These are phyloP conservation scores for Leptodontidium sp. DNA, from an alignment of 2,329 filamentous ascomycete species.

Conservation along the genomic window DNA sequence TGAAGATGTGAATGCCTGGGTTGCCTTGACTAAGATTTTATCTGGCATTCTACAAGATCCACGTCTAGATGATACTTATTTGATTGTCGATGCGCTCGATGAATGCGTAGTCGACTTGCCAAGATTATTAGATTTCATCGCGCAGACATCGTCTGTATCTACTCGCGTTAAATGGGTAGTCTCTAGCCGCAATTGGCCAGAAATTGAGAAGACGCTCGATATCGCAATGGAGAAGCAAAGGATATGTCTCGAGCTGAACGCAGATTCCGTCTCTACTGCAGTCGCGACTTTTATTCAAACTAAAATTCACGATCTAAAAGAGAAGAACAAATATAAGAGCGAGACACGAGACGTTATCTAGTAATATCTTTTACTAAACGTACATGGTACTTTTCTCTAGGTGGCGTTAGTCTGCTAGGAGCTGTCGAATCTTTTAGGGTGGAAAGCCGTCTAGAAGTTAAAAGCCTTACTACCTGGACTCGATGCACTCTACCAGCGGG, in stretches of 20 bases:
- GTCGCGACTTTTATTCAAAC: conserved; percentile 50
- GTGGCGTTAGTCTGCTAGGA: conserved; percentile 50
- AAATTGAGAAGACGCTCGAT: conserved; percentile 49
- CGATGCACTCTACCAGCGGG: conserved; percentile 41
- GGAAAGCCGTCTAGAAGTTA: conserved; percentile 31
- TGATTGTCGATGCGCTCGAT: conserved; percentile 56
- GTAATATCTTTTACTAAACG: conserved; percentile 41
- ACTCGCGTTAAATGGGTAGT: conserved; percentile 53
- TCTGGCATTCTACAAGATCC: conserved; percentile 50
- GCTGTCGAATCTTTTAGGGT: conserved; percentile 32
- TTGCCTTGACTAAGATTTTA: conserved; percentile 50
- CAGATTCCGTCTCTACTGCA: conserved; percentile 45
- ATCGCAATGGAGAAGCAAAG: conserved; percentile 35
- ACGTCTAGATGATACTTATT: conserved; percentile 40
- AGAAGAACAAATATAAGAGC: no score
- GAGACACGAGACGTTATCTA: neutral
- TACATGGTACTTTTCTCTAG: conserved; percentile 55
- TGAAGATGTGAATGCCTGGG: conserved; percentile 50
- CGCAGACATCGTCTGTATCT: conserved; percentile 17
- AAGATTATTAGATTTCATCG: no score
- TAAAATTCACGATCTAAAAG: conserved; percentile 45
- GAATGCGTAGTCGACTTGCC: conserved; percentile 3
- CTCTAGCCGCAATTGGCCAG: conserved; percentile 53
- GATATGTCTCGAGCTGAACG: conserved; percentile 51
- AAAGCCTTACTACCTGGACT: conserved; percentile 39